Percentiles rank a stretch among this genome's conserved stretches.
Evolutionary conservation across 2,329 filamentous ascomycete species (phyloP).

Genomic region (Cordyceps cicadae): DNA sequence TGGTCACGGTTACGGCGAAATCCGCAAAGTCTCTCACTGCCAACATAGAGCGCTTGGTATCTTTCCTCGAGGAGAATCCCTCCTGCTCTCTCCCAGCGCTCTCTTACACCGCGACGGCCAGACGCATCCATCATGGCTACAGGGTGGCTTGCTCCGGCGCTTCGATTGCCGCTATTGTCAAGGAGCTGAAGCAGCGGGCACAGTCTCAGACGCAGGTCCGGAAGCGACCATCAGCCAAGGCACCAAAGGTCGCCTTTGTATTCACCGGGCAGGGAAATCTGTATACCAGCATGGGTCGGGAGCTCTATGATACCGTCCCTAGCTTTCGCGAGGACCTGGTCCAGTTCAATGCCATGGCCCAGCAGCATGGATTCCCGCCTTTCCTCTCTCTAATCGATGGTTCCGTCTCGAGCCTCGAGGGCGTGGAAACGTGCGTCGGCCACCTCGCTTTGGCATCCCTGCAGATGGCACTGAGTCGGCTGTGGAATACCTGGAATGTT

Average conservation of each 20-base stretch:
- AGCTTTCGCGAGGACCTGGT: not conserved
- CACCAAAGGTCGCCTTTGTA: not conserved
- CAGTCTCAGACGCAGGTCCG: not conserved
- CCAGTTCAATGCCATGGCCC: not conserved
- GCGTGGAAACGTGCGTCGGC: not conserved
- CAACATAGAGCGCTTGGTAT: conserved; percentile 32
- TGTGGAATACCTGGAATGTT: conserved; percentile 46
- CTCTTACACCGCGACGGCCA: conserved; percentile 61
- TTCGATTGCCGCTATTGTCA: conserved; percentile 29
- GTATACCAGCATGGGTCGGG: conserved; percentile 44
- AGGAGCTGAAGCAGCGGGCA: conserved; percentile 15
- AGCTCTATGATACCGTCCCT: conserved; percentile 25
- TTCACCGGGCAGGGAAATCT: conserved; percentile 50
- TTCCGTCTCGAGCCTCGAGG: not conserved
- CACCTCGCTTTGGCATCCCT: conserved; percentile 23
- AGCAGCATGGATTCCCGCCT: not conserved
- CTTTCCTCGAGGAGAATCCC: conserved; percentile 44
- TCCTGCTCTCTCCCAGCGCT: conserved; percentile 47
- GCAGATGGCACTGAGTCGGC: conserved; percentile 41
- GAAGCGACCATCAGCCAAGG: not conserved
- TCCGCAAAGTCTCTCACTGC: not conserved
- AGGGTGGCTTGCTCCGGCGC: conserved; percentile 41
- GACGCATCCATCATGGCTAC: conserved; percentile 52
- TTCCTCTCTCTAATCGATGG: not conserved
- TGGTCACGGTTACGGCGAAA: conserved; percentile 48